Conservation (phyloP, 106 monocot genomes). For the Acorus calamus region DNA sequence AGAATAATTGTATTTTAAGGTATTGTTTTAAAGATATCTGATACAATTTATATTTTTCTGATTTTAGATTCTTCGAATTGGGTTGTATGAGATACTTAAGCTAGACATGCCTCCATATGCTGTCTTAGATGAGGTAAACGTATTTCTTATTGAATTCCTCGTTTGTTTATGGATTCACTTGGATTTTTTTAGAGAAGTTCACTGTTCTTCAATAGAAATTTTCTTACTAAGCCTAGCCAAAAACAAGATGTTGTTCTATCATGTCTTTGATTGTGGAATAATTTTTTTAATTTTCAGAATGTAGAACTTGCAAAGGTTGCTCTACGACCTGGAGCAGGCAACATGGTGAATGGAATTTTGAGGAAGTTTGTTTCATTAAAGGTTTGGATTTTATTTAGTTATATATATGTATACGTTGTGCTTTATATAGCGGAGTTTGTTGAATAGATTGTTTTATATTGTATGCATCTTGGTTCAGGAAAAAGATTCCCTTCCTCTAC, state of each 20-base stretch:
- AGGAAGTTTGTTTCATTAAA: slow-evolving; percentile 59
- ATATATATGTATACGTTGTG: not conserved
- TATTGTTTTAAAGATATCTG: too few species aligned
- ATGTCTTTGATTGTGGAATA: too few species aligned
- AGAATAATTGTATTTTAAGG: too few species aligned
- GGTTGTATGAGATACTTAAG: slow-evolving; percentile 87
- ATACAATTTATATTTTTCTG: not conserved
- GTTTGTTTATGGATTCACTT: not conserved
- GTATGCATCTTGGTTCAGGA: slow-evolving; percentile 38
- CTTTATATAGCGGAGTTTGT: not conserved
- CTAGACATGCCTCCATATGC: slow-evolving; percentile 80
- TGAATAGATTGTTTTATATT: too few species aligned
- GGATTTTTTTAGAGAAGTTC: not conserved
- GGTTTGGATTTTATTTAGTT: slow-evolving; percentile 29
- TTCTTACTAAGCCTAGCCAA: too few species aligned
- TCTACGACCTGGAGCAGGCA: slow-evolving; percentile 94
- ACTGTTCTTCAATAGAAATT: too few species aligned
- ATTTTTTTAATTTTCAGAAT: slow-evolving; percentile 42
- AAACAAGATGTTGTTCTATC: too few species aligned
- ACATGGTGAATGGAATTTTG: slow-evolving; percentile 89
- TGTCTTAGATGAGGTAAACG: slow-evolving; percentile 82
- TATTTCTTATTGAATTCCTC: not conserved
- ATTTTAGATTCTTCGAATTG: slow-evolving; percentile 89
- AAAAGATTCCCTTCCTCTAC: slow-evolving; percentile 64
- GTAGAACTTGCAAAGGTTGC: slow-evolving; percentile 88